Base-by-base conservation (phyloP, 768 basidiomycete genomes). In the Artomyces pyxidatus region DNA sequence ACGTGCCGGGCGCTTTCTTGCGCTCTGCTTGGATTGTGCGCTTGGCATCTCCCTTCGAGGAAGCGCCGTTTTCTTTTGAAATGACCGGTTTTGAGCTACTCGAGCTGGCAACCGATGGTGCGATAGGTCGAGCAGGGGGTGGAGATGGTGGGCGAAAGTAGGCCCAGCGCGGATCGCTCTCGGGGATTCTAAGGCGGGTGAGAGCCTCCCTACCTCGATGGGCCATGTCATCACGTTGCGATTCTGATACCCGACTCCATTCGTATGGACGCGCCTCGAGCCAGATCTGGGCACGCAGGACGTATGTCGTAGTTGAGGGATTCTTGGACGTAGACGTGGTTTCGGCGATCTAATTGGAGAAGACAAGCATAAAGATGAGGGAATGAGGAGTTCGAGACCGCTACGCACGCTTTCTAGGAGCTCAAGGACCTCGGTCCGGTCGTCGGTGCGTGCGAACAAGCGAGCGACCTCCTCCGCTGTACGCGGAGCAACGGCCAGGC, bases 191-290 rank as follows among this genome's bases (percentile, higher is more conserved):
- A 45, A 85, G 65, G 25, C 60, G 61, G 28, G 63, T 66, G 57
- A 83, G 71, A 0, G 66, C 73, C 14, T 65, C 53, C 40, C 80
- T 72, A 1, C 78, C 82, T 25, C 70, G 67, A 35, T 76, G 72
- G 7, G 77, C 71, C 61, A 87, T 66, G n/a, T 51, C 57, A 7
- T 65, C 66, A 4, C 76, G 72, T 39, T 80, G 76, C 2, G 65
- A 42, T 25, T 76, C 74, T 3, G 68, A 66, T 23, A 83, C 67
- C 25, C 67, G 68, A 0, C 71, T 66, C 72, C 76, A 84, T 52
- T 80, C 81, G 49, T 72, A 80, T 0, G 86, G 86, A 6, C 83
- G 78, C 22, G 87, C 80, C 58, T 88, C 80, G 28, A 69, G 69
- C 85, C 85, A 88, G 3, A 76, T 66, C 17, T 63, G 59, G 21